Conservation (phyloP, 108 stramenopile genomes). For the Pseudonitzschia multiseries region DNA sequence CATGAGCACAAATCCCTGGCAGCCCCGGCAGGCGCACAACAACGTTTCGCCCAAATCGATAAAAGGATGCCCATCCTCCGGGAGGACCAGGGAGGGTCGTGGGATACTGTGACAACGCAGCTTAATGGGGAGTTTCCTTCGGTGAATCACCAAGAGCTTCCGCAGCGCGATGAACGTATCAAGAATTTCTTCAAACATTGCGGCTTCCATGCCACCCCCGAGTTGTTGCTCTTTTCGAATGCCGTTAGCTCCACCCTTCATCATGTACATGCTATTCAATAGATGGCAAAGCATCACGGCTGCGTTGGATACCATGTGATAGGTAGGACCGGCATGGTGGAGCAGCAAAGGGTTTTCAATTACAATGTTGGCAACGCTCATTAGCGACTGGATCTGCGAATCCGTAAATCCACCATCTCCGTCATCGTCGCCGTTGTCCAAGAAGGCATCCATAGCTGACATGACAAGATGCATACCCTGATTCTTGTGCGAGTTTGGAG, state of each 20-base stretch:
- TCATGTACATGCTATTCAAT: conserved; percentile 79
- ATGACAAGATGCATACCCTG: conserved; percentile 77
- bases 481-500: conserved; percentile 47
- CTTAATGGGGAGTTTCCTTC: conserved; percentile 75
- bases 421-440: conserved; percentile 73
- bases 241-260: conserved; percentile 37
- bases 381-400: conserved; percentile 71
- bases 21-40: conserved; percentile 79
- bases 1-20: conserved; percentile 90
- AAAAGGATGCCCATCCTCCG: conserved; percentile 52
- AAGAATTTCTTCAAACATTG: conserved; percentile 79
- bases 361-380: conserved; percentile 77
- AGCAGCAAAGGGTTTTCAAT: conserved; percentile 81
- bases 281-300: conserved; percentile 83
- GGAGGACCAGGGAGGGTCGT: conserved; percentile 54
- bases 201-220: conserved; percentile 62
- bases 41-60: conserved; percentile 81
- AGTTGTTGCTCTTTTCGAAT: conserved; percentile 9
- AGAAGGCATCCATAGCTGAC: conserved; percentile 82
- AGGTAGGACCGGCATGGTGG: conserved; percentile 77
- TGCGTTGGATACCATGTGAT: conserved; percentile 84
- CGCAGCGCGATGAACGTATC: conserved; percentile 78
- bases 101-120: conserved; percentile 86
- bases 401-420: conserved; percentile 73
- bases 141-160: conserved; percentile 71